Percentiles rank a stretch among this genome's conserved stretches.
Conservation (phyloP, 208 protist genomes). For the Trypanosoma grayi region DNA sequence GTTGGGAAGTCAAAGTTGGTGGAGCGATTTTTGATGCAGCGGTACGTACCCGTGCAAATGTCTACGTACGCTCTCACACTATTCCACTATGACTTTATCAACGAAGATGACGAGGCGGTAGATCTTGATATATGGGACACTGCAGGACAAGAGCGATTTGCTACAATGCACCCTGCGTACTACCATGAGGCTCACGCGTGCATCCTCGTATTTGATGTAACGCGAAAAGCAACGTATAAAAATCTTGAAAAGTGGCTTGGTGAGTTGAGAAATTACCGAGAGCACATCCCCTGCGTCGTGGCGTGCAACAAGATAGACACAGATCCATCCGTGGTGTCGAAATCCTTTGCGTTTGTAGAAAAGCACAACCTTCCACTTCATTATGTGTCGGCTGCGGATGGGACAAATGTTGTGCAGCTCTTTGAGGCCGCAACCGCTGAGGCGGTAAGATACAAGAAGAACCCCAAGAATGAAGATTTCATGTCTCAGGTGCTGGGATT, state of each 20-base stretch:
- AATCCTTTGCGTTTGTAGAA: constrained; percentile 91
- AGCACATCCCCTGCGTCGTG: constrained; percentile 92
- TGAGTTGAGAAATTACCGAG: constrained; percentile 89
- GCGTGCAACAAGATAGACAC: constrained; percentile 96
- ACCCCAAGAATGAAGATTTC: constrained; percentile 85
- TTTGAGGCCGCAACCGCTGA: constrained; percentile 83
- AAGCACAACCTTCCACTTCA: constrained; percentile 91
- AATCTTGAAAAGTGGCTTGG: constrained; percentile 94
- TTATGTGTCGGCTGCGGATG: constrained; percentile 94
- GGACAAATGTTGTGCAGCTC: constrained; percentile 93
- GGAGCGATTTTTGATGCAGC: constrained; percentile 95
- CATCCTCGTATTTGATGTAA: constrained; percentile 94
- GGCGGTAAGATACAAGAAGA: constrained; percentile 85
- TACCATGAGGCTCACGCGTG: constrained; percentile 93
- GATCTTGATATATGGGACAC: constrained; percentile 93
- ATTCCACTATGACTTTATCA: constrained; percentile 87
- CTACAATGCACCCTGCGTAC: constrained; percentile 94
- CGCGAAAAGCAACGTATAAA: constrained; percentile 95
- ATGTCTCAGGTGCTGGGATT: constrained; percentile 80
- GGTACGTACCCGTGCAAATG: constrained; percentile 90
- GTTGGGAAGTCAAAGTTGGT: constrained; percentile 96
- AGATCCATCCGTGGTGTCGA: constrained; percentile 78
- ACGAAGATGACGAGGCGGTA: constrained; percentile 61
- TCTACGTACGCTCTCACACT: constrained; percentile 94
- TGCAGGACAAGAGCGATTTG: constrained; percentile 92